Conservation (phyloP, 306 rosid genomes). For the Fragaria iinumae region DNA sequence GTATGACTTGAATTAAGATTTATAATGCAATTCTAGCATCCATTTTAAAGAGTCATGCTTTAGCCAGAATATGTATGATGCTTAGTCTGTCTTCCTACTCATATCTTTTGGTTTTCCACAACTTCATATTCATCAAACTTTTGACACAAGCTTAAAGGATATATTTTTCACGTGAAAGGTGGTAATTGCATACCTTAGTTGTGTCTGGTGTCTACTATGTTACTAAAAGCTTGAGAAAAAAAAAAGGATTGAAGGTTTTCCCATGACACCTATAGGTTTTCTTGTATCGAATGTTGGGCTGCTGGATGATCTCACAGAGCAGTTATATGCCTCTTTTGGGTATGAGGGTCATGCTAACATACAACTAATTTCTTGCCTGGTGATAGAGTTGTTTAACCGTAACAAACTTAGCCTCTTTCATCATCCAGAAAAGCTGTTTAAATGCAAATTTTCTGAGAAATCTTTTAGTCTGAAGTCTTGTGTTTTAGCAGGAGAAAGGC, state of each 20-base stretch:
- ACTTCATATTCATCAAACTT: neutral
- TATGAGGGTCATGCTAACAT: neutral
- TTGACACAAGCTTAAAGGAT: neutral
- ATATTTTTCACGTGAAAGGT: neutral
- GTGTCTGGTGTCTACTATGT: neutral
- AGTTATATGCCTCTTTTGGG: conserved; percentile 2
- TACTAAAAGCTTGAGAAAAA: neutral
- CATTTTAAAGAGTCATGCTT: neutral
- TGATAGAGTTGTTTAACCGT: neutral
- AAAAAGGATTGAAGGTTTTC: neutral
- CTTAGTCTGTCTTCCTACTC: neutral
- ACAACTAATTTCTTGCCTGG: neutral
- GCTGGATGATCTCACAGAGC: neutral
- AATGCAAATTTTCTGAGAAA: neutral
- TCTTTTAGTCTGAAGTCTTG: neutral
- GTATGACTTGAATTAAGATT: neutral
- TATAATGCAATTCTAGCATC: neutral
- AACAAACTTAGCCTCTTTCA: neutral
- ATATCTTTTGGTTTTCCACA: neutral
- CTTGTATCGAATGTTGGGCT: neutral
- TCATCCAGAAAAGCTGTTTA: neutral
- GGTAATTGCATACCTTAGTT: neutral
- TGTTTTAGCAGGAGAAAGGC: neutral
- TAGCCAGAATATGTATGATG: neutral
- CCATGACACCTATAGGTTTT: neutral